These are phyloP conservation scores for Diplotaxis tenuifolia DNA, from an alignment of 345 rosid genomes.

Conservation along the genomic window DNA sequence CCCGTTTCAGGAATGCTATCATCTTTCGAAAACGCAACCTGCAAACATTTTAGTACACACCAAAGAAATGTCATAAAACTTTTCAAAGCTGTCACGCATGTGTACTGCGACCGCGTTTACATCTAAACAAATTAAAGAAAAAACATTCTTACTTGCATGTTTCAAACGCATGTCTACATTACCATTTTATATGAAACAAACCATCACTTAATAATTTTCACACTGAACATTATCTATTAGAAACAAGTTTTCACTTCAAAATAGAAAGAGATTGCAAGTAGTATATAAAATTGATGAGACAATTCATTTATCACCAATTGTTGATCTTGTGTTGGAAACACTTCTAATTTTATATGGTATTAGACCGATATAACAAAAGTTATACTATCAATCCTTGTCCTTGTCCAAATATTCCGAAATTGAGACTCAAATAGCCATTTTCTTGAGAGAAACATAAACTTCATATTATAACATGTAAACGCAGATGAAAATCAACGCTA, in stretches of 20 bases:
- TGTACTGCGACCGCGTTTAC: neutral
- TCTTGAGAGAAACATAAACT: neutral
- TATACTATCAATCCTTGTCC: neutral
- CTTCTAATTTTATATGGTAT: neutral
- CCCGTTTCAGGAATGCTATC: constrained; percentile 50
- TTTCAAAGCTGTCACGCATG: neutral
- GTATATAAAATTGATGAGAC: neutral
- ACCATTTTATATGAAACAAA: neutral
- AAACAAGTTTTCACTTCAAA: neutral
- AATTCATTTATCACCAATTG: neutral
- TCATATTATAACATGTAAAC: neutral
- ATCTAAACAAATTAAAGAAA: neutral
- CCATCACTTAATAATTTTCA: neutral
- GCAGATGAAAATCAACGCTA: neutral
- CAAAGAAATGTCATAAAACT: neutral
- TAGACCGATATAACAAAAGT: neutral
- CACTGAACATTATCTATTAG: neutral
- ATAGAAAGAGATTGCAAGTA: neutral
- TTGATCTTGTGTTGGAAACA: neutral
- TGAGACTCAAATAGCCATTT: neutral
- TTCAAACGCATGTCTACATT: neutral
- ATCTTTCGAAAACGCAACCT: constrained; percentile 69
- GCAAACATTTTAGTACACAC: constrained; percentile 7
- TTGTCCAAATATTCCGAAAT: neutral
- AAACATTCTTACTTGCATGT: neutral